phyloP scores from a whole-genome alignment of 2,329 filamentous ascomycete genomes.

The Chaetomium sp. region DNA sequence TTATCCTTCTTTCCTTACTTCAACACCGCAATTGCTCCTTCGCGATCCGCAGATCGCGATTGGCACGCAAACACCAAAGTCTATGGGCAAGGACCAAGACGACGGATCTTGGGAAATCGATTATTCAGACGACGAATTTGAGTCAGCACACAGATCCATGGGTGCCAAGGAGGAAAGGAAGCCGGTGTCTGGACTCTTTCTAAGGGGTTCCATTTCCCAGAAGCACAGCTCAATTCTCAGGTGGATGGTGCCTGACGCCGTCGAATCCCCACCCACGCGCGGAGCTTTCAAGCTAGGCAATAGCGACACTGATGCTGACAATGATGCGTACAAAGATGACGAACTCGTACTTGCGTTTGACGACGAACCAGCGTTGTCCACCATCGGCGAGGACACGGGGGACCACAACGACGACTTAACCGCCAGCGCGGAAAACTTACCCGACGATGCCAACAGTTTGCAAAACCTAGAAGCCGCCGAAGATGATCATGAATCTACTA shows the following conservation, averaged over 20 bases:
- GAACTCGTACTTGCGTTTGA: slow-evolving; percentile 14
- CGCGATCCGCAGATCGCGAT: background rate
- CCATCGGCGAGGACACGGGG: slow-evolving; percentile 12
- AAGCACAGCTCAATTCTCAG: background rate
- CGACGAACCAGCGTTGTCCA: slow-evolving; percentile 13
- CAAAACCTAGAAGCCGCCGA: background rate
- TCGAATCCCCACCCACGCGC: background rate
- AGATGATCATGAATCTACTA: background rate
- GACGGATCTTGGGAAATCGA: slow-evolving; percentile 9
- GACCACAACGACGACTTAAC: slow-evolving; percentile 12
- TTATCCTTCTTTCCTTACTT: slow-evolving; percentile 10
- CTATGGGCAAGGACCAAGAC: background rate
- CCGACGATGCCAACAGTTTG: background rate
- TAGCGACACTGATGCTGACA: slow-evolving; percentile 19
- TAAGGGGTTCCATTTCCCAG: background rate
- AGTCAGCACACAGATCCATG: background rate
- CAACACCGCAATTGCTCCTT: background rate
- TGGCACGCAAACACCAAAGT: background rate
- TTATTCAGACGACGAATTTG: slow-evolving; percentile 15
- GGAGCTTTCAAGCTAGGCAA: background rate
- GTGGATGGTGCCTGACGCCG: background rate
- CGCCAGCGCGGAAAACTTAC: background rate
- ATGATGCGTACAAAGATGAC: slow-evolving; percentile 17
- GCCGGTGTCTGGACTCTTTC: background rate
- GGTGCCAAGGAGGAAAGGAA: too few species aligned